Percentiles rank a stretch among this genome's conserved stretches.
These are phyloP conservation scores for Leishmania gerbilli DNA, from an alignment of 208 protist genomes.

Conservation along the genomic window DNA sequence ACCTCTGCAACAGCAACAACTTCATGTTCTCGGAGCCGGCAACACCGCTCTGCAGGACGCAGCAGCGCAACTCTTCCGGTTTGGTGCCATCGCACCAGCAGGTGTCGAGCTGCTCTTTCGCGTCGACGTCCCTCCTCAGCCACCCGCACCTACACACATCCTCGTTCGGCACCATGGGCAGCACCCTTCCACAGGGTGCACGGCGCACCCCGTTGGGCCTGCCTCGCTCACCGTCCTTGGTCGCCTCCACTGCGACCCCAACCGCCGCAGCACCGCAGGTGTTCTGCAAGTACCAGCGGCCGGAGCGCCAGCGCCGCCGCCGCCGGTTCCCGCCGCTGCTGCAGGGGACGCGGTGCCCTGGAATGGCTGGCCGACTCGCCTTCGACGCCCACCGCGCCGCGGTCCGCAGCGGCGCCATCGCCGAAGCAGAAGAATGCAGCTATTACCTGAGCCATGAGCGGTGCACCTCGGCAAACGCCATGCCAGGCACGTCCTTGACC, in stretches of 20 bases:
- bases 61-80: slow-evolving; percentile 2
- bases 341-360: slow-evolving; percentile 23
- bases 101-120: slow-evolving; percentile 4
- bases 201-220: slow-evolving; percentile 6
- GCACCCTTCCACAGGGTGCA: not conserved
- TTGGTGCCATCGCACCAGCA: not conserved
- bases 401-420: slow-evolving; percentile 12
- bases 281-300: slow-evolving; percentile 31
- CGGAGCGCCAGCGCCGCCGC: slow-evolving; percentile 22
- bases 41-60: slow-evolving; percentile 16
- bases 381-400: slow-evolving; percentile 31
- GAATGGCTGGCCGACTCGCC: slow-evolving; percentile 19
- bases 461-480: not conserved
- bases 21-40: slow-evolving; percentile 11
- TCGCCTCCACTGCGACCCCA: not conserved
- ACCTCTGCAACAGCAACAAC: not conserved
- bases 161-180: not conserved
- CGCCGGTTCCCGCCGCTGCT: slow-evolving; percentile 5
- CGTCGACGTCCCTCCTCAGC: slow-evolving; percentile 11
- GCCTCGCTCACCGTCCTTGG: not conserved
- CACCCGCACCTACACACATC: not conserved
- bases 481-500: not conserved
- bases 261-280: slow-evolving; percentile 2
- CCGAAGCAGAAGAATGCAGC: slow-evolving; percentile 29
- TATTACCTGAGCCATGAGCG: slow-evolving; percentile 26